Conservation (phyloP, 352 stramenopile genomes). For the Pythium rishiriense region DNA sequence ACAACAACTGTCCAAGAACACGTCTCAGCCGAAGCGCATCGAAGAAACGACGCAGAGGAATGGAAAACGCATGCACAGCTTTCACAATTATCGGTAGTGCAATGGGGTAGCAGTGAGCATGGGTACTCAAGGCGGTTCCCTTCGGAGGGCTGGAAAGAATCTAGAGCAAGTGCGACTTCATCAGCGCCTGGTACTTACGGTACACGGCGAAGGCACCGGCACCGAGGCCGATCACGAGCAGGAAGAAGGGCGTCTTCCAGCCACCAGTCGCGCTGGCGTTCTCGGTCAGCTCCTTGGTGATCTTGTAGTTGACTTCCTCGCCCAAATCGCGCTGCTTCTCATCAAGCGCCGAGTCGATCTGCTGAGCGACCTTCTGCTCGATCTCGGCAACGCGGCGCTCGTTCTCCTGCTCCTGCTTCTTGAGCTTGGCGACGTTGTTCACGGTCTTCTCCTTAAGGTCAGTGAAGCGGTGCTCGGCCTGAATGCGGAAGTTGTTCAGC, state of each 20-base stretch:
- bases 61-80: too few species aligned
- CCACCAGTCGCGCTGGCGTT: slow-evolving; percentile 55
- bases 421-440: slow-evolving; percentile 76
- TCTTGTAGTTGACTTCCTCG: slow-evolving; percentile 71
- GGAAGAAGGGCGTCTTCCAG: slow-evolving; percentile 81
- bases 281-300: slow-evolving; percentile 74
- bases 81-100: too few species aligned
- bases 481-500: slow-evolving; percentile 74
- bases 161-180: slow-evolving; percentile 89
- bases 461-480: slow-evolving; percentile 80
- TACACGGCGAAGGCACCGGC: slow-evolving; percentile 58
- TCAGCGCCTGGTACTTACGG: slow-evolving; percentile 83
- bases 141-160: not conserved
- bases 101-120: too few species aligned
- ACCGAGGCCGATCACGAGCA: slow-evolving; percentile 62
- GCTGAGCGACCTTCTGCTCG: slow-evolving; percentile 54
- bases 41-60: too few species aligned
- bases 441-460: slow-evolving; percentile 87
- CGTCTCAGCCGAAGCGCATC: too few species aligned
- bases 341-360: slow-evolving; percentile 67
- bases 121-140: too few species aligned
- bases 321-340: slow-evolving; percentile 58
- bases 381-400: slow-evolving; percentile 74
- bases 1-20: too few species aligned
- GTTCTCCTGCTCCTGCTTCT: slow-evolving; percentile 74